Conservation (phyloP, 2,329 filamentous ascomycete genomes). For the Aspergillus neoniger region DNA sequence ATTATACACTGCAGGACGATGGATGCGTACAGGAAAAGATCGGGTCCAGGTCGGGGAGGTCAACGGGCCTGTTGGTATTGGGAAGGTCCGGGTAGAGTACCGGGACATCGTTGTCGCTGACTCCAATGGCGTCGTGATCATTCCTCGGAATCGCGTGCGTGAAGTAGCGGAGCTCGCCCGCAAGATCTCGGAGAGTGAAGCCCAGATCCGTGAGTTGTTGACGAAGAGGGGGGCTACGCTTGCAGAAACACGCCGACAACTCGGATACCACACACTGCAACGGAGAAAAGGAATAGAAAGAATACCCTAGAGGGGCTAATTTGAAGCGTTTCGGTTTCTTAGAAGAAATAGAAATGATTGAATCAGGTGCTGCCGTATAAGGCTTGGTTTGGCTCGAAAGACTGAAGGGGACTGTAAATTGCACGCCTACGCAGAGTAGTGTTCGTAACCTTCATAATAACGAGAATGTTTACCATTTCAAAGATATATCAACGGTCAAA, state of each 20-base stretch:
- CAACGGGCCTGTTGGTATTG: conserved; percentile 32
- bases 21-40: conserved; percentile 39
- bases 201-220: neutral
- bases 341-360: too few relatives aligned
- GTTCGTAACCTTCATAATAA: too few relatives aligned
- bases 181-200: neutral
- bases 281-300: neutral
- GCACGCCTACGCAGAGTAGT: too few relatives aligned
- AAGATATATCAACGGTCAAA: too few relatives aligned
- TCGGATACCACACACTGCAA: neutral
- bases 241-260: neutral
- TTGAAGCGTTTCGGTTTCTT: too few relatives aligned
- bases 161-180: neutral
- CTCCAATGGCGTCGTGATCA: conserved; percentile 26
- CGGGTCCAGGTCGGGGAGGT: conserved; percentile 34
- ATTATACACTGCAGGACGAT: conserved; percentile 34
- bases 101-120: conserved; percentile 37
- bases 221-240: neutral
- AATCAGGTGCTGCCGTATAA: too few relatives aligned
- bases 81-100: conserved; percentile 28
- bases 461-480: too few relatives aligned
- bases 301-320: too few relatives aligned
- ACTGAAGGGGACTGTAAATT: too few relatives aligned
- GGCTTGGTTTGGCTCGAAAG: too few relatives aligned
- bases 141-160: conserved; percentile 15